These are phyloP conservation scores for Coccomyxa subellipsoidea DNA, from an alignment of 163 green algal genomes.

Conservation along the genomic window DNA sequence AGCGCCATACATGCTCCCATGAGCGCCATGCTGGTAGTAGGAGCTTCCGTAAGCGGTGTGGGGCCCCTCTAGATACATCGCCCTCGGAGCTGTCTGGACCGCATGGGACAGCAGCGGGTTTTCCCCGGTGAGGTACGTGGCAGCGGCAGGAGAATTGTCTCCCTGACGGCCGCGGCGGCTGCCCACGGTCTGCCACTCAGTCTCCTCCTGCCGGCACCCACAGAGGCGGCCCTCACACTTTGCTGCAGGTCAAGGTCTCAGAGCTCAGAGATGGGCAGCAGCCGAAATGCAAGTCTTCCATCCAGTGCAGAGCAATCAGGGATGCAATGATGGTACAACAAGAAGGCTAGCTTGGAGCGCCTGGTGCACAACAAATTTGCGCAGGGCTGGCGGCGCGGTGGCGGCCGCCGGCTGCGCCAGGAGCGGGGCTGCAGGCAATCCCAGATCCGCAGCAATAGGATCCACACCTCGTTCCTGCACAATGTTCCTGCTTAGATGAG, in stretches of 20 bases:
- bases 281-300: no score
- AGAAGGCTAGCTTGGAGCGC: background rate
- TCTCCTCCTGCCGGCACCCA: background rate
- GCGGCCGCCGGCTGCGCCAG: no score
- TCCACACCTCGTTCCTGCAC: background rate
- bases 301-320: background rate
- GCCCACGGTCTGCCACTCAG: slow-evolving; percentile 5
- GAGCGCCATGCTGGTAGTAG: background rate
- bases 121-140: background rate
- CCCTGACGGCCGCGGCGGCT: background rate
- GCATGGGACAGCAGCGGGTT: background rate
- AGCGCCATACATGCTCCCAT: background rate
- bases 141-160: background rate
- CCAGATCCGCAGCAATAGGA: background rate
- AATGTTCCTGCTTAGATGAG: background rate
- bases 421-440: no score
- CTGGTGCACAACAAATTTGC: background rate
- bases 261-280: background rate
- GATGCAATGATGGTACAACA: background rate
- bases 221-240: background rate
- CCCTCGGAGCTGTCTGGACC: background rate
- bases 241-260: background rate
- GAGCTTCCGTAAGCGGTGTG: background rate
- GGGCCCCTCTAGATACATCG: background rate
- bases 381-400: background rate